Evolutionary conservation across 2,329 filamentous ascomycete species (phyloP).

Genomic region (Raffaelea ambrosiae): DNA sequence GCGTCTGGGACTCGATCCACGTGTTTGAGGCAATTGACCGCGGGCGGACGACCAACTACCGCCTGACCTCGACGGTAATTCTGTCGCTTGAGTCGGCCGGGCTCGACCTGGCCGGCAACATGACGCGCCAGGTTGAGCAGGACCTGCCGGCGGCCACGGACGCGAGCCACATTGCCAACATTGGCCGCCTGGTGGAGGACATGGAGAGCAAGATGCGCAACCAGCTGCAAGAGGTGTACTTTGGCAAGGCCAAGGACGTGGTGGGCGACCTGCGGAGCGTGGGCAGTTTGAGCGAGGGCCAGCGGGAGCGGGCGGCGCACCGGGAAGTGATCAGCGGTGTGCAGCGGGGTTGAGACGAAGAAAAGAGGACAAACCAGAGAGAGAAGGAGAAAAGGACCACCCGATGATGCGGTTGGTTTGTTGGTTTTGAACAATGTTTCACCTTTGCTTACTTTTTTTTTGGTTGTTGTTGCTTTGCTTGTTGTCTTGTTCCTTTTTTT

Average conservation of each 20-base stretch:
- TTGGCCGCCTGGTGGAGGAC: conserved; percentile 89
- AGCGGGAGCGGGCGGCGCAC: conserved; percentile 76
- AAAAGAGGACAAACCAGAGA: neutral
- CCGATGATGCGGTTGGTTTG: no score
- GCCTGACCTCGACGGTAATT: conserved; percentile 94
- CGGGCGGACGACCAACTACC: conserved; percentile 88
- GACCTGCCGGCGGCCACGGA: conserved; percentile 76
- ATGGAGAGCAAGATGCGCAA: conserved; percentile 99
- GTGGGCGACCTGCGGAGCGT: conserved; percentile 91
- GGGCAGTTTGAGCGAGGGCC: conserved; percentile 73
- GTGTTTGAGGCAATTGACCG: conserved; percentile 95
- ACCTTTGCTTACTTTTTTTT: neutral
- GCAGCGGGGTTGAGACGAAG: neutral
- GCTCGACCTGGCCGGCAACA: conserved; percentile 91
- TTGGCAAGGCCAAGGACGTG: conserved; percentile 98
- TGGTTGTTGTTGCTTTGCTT: neutral
- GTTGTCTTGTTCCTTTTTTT: neutral
- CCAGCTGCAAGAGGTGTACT: conserved; percentile 96
- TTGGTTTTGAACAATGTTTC: no score
- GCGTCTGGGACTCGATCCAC: conserved; percentile 97
- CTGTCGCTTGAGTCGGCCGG: conserved; percentile 72
- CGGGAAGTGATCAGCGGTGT: conserved; percentile 73
- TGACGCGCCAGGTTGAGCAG: conserved; percentile 93
- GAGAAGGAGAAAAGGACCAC: no score
- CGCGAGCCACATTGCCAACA: conserved; percentile 89